Base-by-base conservation (phyloP, 208 protist species). In the Trypanosoma melophagium region DNA sequence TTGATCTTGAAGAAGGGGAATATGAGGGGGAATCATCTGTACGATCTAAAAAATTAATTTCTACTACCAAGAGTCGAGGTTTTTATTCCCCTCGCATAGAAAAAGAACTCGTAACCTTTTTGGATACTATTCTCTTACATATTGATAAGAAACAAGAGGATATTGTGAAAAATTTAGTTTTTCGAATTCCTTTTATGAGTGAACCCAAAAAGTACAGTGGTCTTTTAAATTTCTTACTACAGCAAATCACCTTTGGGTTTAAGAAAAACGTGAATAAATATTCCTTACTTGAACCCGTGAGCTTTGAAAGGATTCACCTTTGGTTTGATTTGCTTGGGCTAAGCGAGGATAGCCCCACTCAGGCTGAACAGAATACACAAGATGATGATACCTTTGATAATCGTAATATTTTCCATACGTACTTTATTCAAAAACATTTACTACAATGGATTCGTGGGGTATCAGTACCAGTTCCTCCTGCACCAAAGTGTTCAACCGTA, bases 81-180 rank as follows among this genome's bases (percentile, higher is more conserved):
- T 79, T 61, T 66, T 93, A 90, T 76, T 86, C 81, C 7, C 63
- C 58, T 9, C 65, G 70, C 5, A 74, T 93, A 35, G 81, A 90
- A 68, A 45, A 73, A 47, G 84, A 93, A 61, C 77, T 93, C 24
- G 62, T 74, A 17, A 49, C 66, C 47, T 41, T 93, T 40, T 71
- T 93, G 19, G 81, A 89, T 56, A 73, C 63, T 45, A 86, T 82
- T 13, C 60, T 93, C 0, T 76, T 90, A n/a, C 81, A 84, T 24
- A 73, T 93, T 42, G 90, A 93, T 56, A 84, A 90, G 62, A 76
- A 77, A 9, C 84, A 90, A 75, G 81, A 88, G 60, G 84, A 89
- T 74, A 74, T 76, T 44, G 67, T 90, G 41, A 89, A 89, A 83
- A 90, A 88, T 56, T 83, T 89, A 52, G 60, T 81, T 25, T 69